Base-by-base conservation (phyloP, 2,329 filamentous ascomycete genomes). In the Xylariaceae sp. region DNA sequence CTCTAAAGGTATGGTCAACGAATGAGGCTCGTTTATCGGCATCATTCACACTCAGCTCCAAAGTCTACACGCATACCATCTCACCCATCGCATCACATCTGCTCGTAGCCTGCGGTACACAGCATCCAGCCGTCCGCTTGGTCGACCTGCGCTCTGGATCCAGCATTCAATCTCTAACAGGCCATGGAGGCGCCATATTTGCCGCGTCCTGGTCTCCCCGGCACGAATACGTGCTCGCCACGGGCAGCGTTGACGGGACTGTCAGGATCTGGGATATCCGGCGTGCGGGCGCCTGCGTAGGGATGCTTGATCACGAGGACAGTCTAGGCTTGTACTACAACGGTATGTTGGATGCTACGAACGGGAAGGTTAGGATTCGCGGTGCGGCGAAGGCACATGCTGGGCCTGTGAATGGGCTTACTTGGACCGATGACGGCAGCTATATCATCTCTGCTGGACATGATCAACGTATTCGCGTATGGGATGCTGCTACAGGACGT, bases 231-330 rank as follows among this genome's bases (percentile, higher is more conserved):
- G 73, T 94, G 4, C 76, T 97, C 3, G 88, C 86, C 8, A 92
- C 87, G 40, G 89, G 88, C 1, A 86, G 88, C n/a, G 80, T 83
- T 1, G 91, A 97, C 61, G 91, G 91, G 17, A 85, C 82, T 8
- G 82, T 91, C 2, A 80, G 90, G 19, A 72, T 96, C 27, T 97
- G 92, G 84, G 92, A 97, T 63, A 79, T 96, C 21, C 78, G 92
- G 3, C 82, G 87, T 23, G 86, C 88, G 22, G 85, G 85, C 17
- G 84, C 83, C 6, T 80, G 85, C 17, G 73, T 97, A 23, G 88
- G 84, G 0, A 76, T 86, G 33, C 74, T 97, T 2, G 88, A 96
- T 61, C 82, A 89, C 67, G 88, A 95, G 60, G 89, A 96, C 60
- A 83, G 82, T 3, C 71, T 86, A 3, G 91, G 90, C 2, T 64